phyloP scores from a whole-genome alignment of 345 rosid species.

The Brassica incana region DNA sequence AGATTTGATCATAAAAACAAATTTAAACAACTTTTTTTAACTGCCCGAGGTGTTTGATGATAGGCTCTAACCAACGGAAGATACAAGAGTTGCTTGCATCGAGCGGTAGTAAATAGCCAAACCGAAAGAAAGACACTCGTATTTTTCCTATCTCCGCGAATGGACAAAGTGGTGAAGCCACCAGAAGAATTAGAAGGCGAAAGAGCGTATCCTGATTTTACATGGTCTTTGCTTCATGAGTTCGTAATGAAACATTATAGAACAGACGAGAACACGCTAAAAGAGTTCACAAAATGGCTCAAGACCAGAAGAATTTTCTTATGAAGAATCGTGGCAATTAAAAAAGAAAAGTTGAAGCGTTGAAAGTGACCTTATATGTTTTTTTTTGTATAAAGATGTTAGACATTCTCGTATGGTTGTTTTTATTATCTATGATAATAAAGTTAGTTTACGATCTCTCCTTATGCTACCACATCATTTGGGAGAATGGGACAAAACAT shows the following conservation, averaged over 20 bases:
- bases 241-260: conserved; percentile 46
- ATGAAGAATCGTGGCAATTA: too few relatives aligned
- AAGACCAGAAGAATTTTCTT: too few relatives aligned
- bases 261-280: conserved; percentile 2
- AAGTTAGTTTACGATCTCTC: too few relatives aligned
- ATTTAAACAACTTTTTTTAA: not conserved
- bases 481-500: too few relatives aligned
- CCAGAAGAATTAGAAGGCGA: conserved; percentile 47
- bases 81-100: conserved; percentile 40
- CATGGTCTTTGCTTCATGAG: conserved; percentile 58
- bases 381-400: too few relatives aligned
- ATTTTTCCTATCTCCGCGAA: conserved; percentile 47
- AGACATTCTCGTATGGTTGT: too few relatives aligned
- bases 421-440: too few relatives aligned
- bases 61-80: conserved; percentile 9
- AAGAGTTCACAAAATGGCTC: not conserved
- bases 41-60: not conserved
- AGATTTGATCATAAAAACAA: too few relatives aligned
- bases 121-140: conserved; percentile 53
- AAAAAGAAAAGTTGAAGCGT: too few relatives aligned
- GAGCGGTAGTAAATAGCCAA: conserved; percentile 56
- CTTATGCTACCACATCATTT: too few relatives aligned
- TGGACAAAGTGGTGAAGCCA: conserved; percentile 61
- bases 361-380: too few relatives aligned
- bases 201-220: conserved; percentile 61